Percentiles rank a stretch among this genome's conserved stretches.
Conservation (phyloP, 345 rosid species). For the Acer negundo region DNA sequence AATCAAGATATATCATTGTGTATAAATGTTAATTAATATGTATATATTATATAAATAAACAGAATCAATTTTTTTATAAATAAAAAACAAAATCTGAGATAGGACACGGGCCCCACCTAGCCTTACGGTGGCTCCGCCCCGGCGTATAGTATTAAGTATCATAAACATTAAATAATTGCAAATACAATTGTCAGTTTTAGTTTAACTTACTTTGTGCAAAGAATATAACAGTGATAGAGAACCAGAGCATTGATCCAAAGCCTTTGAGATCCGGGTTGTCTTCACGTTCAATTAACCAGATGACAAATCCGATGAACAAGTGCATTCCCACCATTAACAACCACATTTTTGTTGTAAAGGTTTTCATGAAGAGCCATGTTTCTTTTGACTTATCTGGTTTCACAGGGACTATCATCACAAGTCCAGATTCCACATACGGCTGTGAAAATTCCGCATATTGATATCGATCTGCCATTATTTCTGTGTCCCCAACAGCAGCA, state of each 20-base stretch:
- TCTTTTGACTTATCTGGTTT: constrained; percentile 23
- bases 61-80: too few species aligned
- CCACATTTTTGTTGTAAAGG: constrained; percentile 31
- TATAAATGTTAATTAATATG: too few species aligned
- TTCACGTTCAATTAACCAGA: constrained; percentile 33
- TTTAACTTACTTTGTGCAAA: constrained; percentile 29
- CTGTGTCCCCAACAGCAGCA: constrained; percentile 38
- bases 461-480: constrained; percentile 27
- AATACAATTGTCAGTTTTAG: background rate
- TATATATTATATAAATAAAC: too few species aligned
- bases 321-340: constrained; percentile 25
- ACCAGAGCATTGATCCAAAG: constrained; percentile 29
- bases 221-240: constrained; percentile 27
- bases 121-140: too few species aligned
- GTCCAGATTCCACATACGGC: constrained; percentile 36
- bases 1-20: too few species aligned
- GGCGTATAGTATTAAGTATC: background rate
- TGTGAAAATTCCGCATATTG: constrained; percentile 32
- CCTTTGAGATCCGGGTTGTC: constrained; percentile 24
- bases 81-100: too few species aligned
- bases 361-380: constrained; percentile 31
- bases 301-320: constrained; percentile 25
- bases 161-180: background rate
- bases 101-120: too few species aligned
- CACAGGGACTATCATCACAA: constrained; percentile 29